phyloP scores from a whole-genome alignment of 2,329 filamentous ascomycete species.

The Ophiostoma triangulosporum region DNA sequence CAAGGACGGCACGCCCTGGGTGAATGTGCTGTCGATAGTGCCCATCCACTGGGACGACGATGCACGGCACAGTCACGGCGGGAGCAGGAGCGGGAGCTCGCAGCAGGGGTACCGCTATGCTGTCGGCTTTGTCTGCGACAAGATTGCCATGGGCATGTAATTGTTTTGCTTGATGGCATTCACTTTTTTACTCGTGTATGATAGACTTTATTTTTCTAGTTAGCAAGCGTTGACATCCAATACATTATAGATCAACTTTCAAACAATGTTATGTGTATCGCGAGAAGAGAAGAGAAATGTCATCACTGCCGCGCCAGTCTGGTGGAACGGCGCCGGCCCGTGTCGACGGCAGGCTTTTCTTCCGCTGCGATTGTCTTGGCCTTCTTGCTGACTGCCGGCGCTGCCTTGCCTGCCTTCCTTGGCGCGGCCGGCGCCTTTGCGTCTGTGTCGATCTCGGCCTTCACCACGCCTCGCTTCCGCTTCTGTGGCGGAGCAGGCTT shows the following conservation, averaged over 20 bases:
- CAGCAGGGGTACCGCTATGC: constrained; percentile 45
- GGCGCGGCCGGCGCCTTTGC: not conserved
- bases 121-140: constrained; percentile 64
- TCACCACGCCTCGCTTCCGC: constrained; percentile 2
- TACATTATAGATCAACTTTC: too few relatives aligned
- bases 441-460: not conserved
- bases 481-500: constrained; percentile 5
- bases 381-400: constrained; percentile 4
- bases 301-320: not conserved
- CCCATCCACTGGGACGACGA: constrained; percentile 56
- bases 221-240: not conserved
- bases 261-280: too few relatives aligned
- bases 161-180: not conserved
- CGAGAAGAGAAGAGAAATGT: too few relatives aligned
- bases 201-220: not conserved
- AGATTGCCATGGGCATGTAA: not conserved
- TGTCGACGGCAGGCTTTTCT: not conserved
- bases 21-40: constrained; percentile 76
- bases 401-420: not conserved
- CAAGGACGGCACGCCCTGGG: constrained; percentile 65
- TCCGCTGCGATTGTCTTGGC: constrained; percentile 6
- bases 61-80: constrained; percentile 18
- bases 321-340: constrained; percentile 7
- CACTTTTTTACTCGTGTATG: not conserved
- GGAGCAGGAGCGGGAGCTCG: not conserved